These are phyloP conservation scores for Diaporthe caulivora DNA, from an alignment of 2,329 filamentous ascomycete species.

Conservation along the genomic window DNA sequence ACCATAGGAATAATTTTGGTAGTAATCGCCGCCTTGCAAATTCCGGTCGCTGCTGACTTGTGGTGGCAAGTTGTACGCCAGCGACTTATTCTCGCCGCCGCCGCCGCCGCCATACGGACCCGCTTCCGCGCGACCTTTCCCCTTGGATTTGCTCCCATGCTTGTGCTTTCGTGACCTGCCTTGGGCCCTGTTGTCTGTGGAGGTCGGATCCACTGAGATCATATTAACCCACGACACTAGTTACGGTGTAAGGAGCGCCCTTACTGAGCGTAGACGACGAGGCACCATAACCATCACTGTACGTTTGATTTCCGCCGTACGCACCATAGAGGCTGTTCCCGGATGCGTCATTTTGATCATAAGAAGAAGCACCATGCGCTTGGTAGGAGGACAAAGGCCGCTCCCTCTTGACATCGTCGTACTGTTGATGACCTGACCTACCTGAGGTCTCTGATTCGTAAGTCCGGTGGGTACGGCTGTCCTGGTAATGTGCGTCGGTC, in stretches of 20 bases:
- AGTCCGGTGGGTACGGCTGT: background rate
- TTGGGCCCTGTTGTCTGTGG: background rate
- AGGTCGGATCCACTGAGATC: background rate
- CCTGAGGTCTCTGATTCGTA: background rate
- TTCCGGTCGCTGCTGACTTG: background rate
- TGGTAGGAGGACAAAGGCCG: background rate
- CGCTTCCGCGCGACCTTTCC: conserved; percentile 12
- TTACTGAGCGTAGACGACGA: conserved; percentile 6
- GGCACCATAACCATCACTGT: background rate
- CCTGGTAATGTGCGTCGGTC: background rate
- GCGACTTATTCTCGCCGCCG: background rate
- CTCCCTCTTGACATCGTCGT: conserved; percentile 1
- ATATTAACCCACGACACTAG: background rate
- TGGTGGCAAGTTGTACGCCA: conserved; percentile 1
- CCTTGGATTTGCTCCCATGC: conserved; percentile 13
- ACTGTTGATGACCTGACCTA: conserved; percentile 12
- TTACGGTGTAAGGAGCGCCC: background rate
- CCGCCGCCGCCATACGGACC: background rate
- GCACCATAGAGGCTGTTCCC: background rate
- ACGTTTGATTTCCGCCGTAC: background rate
- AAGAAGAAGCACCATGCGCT: background rate
- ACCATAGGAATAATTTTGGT: conserved; percentile 1
- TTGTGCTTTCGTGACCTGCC: conserved; percentile 30
- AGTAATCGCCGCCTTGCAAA: background rate
- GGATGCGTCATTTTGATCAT: background rate